Evolutionary conservation across 257 asterid genomes (phyloP).

Genomic region (Ophiorrhiza pumila): DNA sequence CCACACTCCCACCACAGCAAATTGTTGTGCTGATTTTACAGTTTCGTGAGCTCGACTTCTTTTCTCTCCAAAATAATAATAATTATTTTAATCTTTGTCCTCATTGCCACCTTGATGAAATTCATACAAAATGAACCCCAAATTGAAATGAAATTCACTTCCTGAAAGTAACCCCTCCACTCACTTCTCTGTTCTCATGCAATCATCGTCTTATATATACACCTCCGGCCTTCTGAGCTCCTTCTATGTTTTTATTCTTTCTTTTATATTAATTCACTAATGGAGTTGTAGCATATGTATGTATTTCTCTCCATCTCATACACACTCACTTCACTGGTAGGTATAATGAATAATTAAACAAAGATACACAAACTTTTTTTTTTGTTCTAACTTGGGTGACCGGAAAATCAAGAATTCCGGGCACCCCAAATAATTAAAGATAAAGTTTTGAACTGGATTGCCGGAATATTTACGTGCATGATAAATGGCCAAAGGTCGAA

Average conservation of each 20-base stretch:
- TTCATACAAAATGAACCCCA: slow-evolving; percentile 67
- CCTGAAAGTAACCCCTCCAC: slow-evolving; percentile 1
- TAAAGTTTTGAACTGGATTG: slow-evolving; percentile 18
- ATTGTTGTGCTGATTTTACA: slow-evolving; percentile 28
- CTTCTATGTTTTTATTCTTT: slow-evolving; percentile 14
- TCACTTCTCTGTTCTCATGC: slow-evolving; percentile 18
- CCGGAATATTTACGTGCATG: slow-evolving; percentile 14
- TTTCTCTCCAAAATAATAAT: slow-evolving; percentile 23
- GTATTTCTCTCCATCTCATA: background rate
- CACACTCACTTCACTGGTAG: background rate
- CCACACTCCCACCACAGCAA: background rate
- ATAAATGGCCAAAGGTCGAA: slow-evolving; percentile 77
- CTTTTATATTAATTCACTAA: background rate
- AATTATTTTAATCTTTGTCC: slow-evolving; percentile 26
- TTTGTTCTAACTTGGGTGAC: slow-evolving; percentile 25
- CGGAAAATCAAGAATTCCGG: slow-evolving; percentile 43
- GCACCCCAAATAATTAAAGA: slow-evolving; percentile 7
- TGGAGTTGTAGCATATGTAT: slow-evolving; percentile 26
- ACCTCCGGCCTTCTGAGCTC: slow-evolving; percentile 27
- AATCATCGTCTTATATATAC: slow-evolving; percentile 48
- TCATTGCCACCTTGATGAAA: slow-evolving; percentile 32
- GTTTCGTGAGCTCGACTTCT: slow-evolving; percentile 36
- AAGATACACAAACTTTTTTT: background rate
- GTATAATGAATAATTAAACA: background rate
- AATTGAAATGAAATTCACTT: slow-evolving; percentile 55